phyloP scores from a whole-genome alignment of 306 rosid genomes.

The Prunus mume region DNA sequence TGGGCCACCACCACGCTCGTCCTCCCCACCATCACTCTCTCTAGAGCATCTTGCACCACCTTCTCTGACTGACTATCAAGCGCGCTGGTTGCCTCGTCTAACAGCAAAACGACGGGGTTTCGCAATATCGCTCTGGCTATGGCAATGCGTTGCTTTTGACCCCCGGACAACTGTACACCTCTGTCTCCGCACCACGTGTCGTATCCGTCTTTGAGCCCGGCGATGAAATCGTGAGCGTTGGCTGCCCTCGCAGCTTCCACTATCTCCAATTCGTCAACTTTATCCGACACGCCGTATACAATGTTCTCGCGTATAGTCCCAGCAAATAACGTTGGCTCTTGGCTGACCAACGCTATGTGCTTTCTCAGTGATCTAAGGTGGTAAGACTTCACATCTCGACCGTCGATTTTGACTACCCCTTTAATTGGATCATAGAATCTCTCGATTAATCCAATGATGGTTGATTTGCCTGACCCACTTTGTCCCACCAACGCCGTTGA shows the following conservation, averaged over 20 bases:
- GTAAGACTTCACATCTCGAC: constrained; percentile 58
- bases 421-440: constrained; percentile 73
- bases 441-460: constrained; percentile 73
- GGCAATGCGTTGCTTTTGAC: constrained; percentile 89
- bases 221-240: constrained; percentile 82
- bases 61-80: constrained; percentile 82
- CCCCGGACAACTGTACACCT: constrained; percentile 85
- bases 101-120: constrained; percentile 53
- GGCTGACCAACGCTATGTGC: constrained; percentile 80
- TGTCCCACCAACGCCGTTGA: constrained; percentile 88
- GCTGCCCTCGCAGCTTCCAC: constrained; percentile 70
- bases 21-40: constrained; percentile 85
- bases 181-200: constrained; percentile 74
- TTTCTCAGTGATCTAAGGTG: constrained; percentile 56
- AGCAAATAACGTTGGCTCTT: constrained; percentile 70
- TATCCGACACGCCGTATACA: constrained; percentile 44
- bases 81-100: constrained; percentile 94
- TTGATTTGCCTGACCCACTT: constrained; percentile 89
- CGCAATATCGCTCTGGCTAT: constrained; percentile 80
- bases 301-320: constrained; percentile 80
- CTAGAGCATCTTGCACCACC: constrained; percentile 74
- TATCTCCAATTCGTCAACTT: constrained; percentile 51
- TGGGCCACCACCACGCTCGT: constrained; percentile 95
- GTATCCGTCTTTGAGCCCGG: constrained; percentile 67
- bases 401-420: constrained; percentile 57